Conservation (phyloP, 306 rosid species). For the Macrotyloma uniflorum region DNA sequence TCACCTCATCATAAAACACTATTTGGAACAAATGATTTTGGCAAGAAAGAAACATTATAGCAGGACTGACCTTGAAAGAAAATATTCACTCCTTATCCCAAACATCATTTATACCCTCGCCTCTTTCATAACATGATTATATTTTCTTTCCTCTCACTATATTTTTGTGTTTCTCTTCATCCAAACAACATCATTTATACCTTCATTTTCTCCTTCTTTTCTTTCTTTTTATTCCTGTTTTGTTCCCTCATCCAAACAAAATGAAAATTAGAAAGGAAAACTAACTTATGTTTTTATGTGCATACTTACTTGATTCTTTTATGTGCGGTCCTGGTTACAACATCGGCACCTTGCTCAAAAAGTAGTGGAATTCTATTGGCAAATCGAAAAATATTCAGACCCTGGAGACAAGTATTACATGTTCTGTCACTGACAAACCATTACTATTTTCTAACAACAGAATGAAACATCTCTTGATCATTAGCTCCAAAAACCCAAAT, state of each 20-base stretch:
- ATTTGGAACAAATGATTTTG: neutral
- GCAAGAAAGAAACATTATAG: neutral
- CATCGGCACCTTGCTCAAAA: conserved; percentile 99
- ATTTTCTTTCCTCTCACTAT: neutral
- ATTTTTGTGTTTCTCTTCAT: neutral
- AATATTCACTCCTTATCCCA: neutral
- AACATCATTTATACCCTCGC: neutral
- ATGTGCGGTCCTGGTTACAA: conserved; percentile 90
- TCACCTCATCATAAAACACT: neutral
- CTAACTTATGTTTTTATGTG: conserved; percentile 9
- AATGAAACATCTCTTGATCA: conserved; percentile 33
- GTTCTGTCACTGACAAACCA: conserved; percentile 27
- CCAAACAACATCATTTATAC: neutral
- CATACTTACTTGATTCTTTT: conserved; percentile 86
- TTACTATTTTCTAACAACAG: conserved; percentile 25
- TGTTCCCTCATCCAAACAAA: neutral
- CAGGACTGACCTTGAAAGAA: neutral
- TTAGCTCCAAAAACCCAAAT: too few relatives aligned
- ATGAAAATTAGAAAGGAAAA: neutral
- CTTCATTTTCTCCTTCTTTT: neutral
- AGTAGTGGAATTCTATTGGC: conserved; percentile 99
- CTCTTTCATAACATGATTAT: neutral
- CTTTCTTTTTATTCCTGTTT: neutral
- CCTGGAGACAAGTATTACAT: conserved; percentile 56
- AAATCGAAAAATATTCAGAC: conserved; percentile 91